Evolutionary conservation across 768 basidiomycete genomes (phyloP), one percentile per base, ranked within the genome.

Genomic region (Hortiboletus campestris): DNA sequence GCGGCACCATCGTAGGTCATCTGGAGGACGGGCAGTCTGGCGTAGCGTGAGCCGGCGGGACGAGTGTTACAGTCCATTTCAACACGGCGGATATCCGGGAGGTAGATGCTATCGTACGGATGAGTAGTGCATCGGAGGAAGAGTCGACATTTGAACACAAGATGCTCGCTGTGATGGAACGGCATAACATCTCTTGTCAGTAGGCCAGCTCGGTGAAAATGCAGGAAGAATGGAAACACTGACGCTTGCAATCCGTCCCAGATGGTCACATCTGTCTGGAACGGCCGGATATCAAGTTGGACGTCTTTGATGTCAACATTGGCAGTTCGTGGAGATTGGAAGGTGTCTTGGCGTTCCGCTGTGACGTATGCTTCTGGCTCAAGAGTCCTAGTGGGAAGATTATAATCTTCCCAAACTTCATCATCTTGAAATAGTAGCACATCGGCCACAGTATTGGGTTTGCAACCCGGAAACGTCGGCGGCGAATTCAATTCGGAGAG

Each of bases 211-310:
- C 19, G 20, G n/a, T 17, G 8, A 39, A 2, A 28, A 35, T 11
- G 10, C 17, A 14, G 6, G 1, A 16, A 19, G 1, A 38, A n/a
- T 28, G 43, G 19, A 20, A 36, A 12, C 1, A 70, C 68, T 38
- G 22, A 70, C 69, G 44, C 46, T 32, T 13, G 32, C 5, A 55
- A 49, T 19, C 56, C 62, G 13, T 70, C 70, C 70, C 67, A 70
- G 51, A 69, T 56, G 3, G 65, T 69, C 32, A 65, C 25, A 12
- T 69, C 47, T 3, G 40, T 45, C 28, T 62, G 53, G n/a, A 51
- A 45, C 3, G 60, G 38, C 4, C 42, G 35, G 17, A 65, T 63
- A n/a, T 39, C 4, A 8, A 70, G 49, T 12, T 38, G 50, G 8
- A 72, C 16, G 13, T 67, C 59, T 12, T 59, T 40, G 19, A 46